Evolutionary conservation across 1,284 basidiomycete genomes (phyloP).

Genomic region (Ganoderma lingzhi): DNA sequence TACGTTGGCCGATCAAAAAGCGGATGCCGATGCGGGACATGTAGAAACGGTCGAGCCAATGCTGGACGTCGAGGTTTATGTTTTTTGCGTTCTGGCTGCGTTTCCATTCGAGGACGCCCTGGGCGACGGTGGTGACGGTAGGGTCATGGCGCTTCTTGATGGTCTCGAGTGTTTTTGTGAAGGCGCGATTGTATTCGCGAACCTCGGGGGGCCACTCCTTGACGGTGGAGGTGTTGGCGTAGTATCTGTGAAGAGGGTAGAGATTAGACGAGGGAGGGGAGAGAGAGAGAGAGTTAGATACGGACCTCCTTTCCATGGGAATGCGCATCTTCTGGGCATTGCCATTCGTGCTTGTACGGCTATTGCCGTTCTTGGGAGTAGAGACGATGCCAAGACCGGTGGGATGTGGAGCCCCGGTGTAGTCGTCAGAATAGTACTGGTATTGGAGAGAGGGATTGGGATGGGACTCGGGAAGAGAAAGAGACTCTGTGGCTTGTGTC

Average conservation of each 20-base stretch:
- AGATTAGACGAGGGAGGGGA: not conserved
- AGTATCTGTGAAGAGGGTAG: slow-evolving; percentile 70
- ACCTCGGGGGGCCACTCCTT: slow-evolving; percentile 93
- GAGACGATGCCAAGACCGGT: slow-evolving; percentile 30
- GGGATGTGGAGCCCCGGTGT: slow-evolving; percentile 35
- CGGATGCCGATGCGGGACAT: slow-evolving; percentile 97
- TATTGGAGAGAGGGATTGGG: slow-evolving; percentile 73
- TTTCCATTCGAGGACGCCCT: slow-evolving; percentile 88
- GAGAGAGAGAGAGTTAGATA: slow-evolving; percentile 1
- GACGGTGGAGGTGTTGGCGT: slow-evolving; percentile 69
- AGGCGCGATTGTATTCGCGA: slow-evolving; percentile 91
- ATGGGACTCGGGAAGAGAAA: slow-evolving; percentile 65
- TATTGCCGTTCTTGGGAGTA: slow-evolving; percentile 40
- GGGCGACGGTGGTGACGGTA: slow-evolving; percentile 96
- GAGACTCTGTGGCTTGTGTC: slow-evolving; percentile 52
- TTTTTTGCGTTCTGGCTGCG: slow-evolving; percentile 62
- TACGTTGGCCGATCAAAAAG: slow-evolving; percentile 93
- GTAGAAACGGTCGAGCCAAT: slow-evolving; percentile 98
- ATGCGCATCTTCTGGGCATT: slow-evolving; percentile 73
- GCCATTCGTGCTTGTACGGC: slow-evolving; percentile 39
- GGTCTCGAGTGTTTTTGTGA: slow-evolving; percentile 87
- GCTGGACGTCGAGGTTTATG: slow-evolving; percentile 91
- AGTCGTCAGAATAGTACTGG: slow-evolving; percentile 46
- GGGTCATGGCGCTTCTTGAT: slow-evolving; percentile 98
- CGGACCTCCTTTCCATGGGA: slow-evolving; percentile 76